Conservation (phyloP, 2,329 filamentous ascomycete genomes). For the Phaeosphaeriaceae sp. region DNA sequence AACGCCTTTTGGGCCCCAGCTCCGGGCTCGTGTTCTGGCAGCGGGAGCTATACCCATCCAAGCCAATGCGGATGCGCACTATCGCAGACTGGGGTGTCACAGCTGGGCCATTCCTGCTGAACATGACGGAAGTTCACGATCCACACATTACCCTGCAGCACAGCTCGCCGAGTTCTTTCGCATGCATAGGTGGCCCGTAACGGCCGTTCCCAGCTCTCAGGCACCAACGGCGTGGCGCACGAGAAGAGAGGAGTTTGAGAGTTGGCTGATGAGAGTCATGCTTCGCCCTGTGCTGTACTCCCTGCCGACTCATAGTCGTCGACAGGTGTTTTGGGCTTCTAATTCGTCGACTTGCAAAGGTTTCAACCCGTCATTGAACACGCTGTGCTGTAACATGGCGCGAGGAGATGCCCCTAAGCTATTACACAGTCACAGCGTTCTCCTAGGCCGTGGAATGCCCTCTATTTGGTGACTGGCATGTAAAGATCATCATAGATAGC, state of each 20-base stretch:
- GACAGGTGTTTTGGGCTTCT: conserved; percentile 2
- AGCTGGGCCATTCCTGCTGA: conserved; percentile 25
- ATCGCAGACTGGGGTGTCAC: conserved; percentile 19
- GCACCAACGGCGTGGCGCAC: conserved; percentile 19
- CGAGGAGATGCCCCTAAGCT: conserved; percentile 17
- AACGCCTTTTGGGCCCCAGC: conserved; percentile 19
- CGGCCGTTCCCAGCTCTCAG: conserved; percentile 12
- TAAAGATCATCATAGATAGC: conserved; percentile 9
- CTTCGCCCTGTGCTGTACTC: conserved; percentile 37
- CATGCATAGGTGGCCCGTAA: conserved; percentile 9
- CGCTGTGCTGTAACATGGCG: conserved; percentile 35
- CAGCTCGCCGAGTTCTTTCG: conserved; percentile 19
- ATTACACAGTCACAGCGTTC: conserved; percentile 18
- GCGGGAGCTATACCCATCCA: conserved; percentile 29
- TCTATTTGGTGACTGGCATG: conserved; percentile 10
- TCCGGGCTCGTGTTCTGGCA: conserved; percentile 26
- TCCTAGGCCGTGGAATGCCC: conserved; percentile 14
- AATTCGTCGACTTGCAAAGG: conserved; percentile 17
- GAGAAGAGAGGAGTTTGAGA: conserved; percentile 2
- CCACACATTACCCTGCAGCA: conserved; percentile 7
- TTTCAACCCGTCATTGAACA: conserved; percentile 21
- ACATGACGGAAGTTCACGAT: conserved; percentile 6
- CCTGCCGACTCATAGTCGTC: conserved; percentile 9
- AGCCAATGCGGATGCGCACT: conserved; percentile 24
- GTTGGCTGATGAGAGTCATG: conserved; percentile 18